Evolutionary conservation across 352 stramenopile species (phyloP).

Genomic region (Phytophthora tubulina): DNA sequence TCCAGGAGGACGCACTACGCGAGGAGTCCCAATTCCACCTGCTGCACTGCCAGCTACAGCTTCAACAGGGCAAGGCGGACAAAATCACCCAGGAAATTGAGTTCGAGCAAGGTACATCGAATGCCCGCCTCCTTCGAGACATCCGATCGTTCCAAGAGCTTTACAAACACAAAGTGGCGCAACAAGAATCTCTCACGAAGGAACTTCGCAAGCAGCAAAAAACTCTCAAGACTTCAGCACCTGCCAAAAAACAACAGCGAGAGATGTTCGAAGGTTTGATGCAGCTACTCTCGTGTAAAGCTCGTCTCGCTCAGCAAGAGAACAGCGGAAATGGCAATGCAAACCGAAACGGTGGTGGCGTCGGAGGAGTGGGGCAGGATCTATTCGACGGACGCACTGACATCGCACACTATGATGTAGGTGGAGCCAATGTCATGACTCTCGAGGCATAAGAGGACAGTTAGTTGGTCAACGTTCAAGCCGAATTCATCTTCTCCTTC

Average conservation of each 20-base stretch:
- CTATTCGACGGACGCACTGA: constrained; percentile 73
- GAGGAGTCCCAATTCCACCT: constrained; percentile 91
- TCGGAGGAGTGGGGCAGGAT: constrained; percentile 39
- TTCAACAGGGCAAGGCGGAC: constrained; percentile 80
- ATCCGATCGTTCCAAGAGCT: constrained; percentile 91
- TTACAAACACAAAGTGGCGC: constrained; percentile 92
- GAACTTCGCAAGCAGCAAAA: constrained; percentile 93
- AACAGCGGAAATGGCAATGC: constrained; percentile 27
- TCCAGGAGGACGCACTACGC: constrained; percentile 89
- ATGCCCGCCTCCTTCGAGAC: constrained; percentile 76
- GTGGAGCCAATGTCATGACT: constrained; percentile 88
- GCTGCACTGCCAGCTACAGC: constrained; percentile 78
- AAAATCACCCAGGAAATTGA: constrained; percentile 89
- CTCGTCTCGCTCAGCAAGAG: constrained; percentile 57
- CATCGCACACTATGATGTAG: constrained; percentile 82
- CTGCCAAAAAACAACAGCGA: constrained; percentile 80
- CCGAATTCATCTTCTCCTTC: neutral
- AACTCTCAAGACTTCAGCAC: constrained; percentile 84
- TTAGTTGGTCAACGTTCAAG: too few species aligned
- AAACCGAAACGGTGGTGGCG: constrained; percentile 22
- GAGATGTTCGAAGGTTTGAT: constrained; percentile 89
- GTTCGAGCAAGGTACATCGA: constrained; percentile 85
- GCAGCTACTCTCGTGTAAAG: constrained; percentile 83
- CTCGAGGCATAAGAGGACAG: constrained; percentile 57
- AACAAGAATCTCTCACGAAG: constrained; percentile 92